A percentile compares a stretch with the other conserved stretches of the same genome.
phyloP scores from a whole-genome alignment of 1,284 basidiomycete genomes.

The Trametes pubescens region DNA sequence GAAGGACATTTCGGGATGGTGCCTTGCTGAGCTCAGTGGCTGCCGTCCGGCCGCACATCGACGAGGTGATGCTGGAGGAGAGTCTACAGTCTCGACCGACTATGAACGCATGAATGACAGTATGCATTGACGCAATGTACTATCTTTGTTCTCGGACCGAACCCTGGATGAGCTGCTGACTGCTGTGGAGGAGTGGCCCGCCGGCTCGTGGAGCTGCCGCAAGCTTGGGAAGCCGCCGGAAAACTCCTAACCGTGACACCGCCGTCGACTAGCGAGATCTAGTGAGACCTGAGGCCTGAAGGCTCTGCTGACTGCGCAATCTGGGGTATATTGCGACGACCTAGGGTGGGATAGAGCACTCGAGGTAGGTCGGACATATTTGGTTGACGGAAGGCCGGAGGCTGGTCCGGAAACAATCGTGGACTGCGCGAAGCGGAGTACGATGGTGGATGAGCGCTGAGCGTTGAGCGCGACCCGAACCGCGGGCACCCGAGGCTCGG shows the following conservation, averaged over 20 bases:
- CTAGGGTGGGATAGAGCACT: not conserved
- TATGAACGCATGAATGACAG: slow-evolving; percentile 32
- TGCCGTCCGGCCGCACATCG: slow-evolving; percentile 57
- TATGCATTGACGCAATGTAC: not conserved
- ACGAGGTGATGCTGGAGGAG: slow-evolving; percentile 56
- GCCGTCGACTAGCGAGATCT: slow-evolving; percentile 1
- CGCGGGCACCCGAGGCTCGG: slow-evolving; percentile 14
- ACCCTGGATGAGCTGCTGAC: not conserved
- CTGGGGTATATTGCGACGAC: not conserved
- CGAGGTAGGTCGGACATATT: not conserved
- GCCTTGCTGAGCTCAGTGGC: slow-evolving; percentile 57
- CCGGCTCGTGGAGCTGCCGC: slow-evolving; percentile 3
- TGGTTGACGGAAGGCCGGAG: not conserved
- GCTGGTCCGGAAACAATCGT: not conserved
- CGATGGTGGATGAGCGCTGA: not conserved
- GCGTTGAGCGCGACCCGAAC: not conserved
- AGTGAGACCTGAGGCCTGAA: too few relatives aligned
- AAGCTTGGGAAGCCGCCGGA: slow-evolving; percentile 2
- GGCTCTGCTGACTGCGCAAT: too few relatives aligned
- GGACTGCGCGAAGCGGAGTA: not conserved
- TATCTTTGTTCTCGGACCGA: not conserved
- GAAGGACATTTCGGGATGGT: slow-evolving; percentile 58
- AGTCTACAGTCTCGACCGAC: slow-evolving; percentile 62
- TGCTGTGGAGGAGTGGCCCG: slow-evolving; percentile 1
- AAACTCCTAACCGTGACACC: slow-evolving; percentile 16